phyloP scores from a whole-genome alignment of 2,329 filamentous ascomycete genomes.

The Rhinocladiella mackenziei region DNA sequence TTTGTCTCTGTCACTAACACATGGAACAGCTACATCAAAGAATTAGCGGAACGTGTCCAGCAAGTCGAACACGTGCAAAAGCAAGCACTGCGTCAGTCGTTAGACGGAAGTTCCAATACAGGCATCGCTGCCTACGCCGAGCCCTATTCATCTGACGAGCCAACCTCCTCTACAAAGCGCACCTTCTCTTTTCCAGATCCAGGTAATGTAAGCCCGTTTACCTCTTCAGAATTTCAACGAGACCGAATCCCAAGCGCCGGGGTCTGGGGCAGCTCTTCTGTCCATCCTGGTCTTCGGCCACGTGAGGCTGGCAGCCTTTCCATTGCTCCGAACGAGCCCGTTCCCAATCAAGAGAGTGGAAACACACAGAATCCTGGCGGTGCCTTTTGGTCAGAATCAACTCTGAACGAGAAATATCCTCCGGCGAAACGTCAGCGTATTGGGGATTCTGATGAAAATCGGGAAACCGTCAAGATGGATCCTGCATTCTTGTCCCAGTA shows the following conservation, averaged over 20 bases:
- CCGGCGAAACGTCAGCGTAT: constrained; percentile 19
- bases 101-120: constrained; percentile 19
- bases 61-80: constrained; percentile 73
- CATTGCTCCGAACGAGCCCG: constrained; percentile 4
- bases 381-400: no score
- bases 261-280: constrained; percentile 14
- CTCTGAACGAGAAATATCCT: constrained; percentile 12
- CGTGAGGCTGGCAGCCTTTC: constrained; percentile 23
- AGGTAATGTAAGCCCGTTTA: constrained; percentile 36
- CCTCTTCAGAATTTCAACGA: constrained; percentile 20
- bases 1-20: not conserved
- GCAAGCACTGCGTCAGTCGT: constrained; percentile 40
- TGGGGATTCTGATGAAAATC: constrained; percentile 6
- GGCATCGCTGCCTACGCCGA: constrained; percentile 31
- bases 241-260: constrained; percentile 24
- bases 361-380: no score
- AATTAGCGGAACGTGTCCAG: constrained; percentile 78
- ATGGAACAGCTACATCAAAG: constrained; percentile 72
- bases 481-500: constrained; percentile 17
- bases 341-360: constrained; percentile 11
- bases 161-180: constrained; percentile 42
- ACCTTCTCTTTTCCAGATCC: constrained; percentile 44
- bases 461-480: constrained; percentile 7
- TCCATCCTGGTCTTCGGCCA: constrained; percentile 4
- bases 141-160: constrained; percentile 48